Conservation (phyloP, 495 filamentous ascomycete species). For the Annulohypoxylon stygium region DNA sequence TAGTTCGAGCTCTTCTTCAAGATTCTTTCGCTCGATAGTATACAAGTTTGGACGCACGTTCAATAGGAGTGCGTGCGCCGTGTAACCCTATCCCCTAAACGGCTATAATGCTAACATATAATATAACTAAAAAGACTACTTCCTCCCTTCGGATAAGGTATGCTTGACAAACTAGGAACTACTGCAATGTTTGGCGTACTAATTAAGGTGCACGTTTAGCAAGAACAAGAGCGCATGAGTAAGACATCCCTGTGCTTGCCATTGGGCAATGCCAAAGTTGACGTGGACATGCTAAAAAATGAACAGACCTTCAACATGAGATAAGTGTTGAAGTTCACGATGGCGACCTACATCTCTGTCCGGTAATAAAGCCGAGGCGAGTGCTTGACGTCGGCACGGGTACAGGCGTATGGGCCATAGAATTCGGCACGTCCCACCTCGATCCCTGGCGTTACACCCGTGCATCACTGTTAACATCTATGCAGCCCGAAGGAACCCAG, state of each 20-base stretch:
- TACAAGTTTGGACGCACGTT: constrained; percentile 46
- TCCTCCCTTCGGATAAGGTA: constrained; percentile 44
- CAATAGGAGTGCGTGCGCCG: constrained; percentile 37
- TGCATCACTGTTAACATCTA: constrained; percentile 19
- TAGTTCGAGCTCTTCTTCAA: constrained; percentile 39
- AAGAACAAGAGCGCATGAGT: constrained; percentile 48
- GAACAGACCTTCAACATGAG: constrained; percentile 71
- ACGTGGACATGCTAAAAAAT: constrained; percentile 10
- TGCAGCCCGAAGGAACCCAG: constrained; percentile 28
- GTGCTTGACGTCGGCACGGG: constrained; percentile 65
- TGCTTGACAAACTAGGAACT: constrained; percentile 10
- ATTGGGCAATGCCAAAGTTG: constrained; percentile 3
- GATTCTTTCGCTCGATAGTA: constrained; percentile 45
- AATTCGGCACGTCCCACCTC: constrained; percentile 58
- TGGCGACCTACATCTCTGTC: constrained; percentile 67
- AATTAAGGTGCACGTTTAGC: constrained; percentile 23
- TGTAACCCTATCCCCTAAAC: background rate
- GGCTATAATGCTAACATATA: constrained; percentile 29
- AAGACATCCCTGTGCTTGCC: constrained; percentile 1
- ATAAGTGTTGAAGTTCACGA: constrained; percentile 86
- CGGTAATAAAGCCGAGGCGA: constrained; percentile 39
- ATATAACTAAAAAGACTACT: constrained; percentile 33
- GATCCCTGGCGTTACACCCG: background rate
- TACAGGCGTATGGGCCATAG: constrained; percentile 65
- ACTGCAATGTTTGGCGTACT: constrained; percentile 10